Evolutionary conservation across 2,329 filamentous ascomycete species (phyloP).

Genomic region (Trichoderma sp.): DNA sequence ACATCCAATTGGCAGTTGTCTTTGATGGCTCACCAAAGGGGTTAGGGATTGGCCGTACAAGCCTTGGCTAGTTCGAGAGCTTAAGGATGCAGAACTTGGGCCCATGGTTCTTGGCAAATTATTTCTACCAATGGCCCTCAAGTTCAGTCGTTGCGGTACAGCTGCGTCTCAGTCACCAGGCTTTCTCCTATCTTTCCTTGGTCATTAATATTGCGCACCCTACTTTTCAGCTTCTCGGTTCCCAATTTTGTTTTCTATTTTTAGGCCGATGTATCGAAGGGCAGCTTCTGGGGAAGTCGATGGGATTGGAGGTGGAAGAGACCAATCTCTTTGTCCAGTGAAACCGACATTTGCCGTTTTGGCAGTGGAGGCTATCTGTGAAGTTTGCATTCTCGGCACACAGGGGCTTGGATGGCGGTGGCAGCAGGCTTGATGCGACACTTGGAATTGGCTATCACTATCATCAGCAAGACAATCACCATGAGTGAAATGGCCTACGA

Average conservation of each 20-base stretch:
- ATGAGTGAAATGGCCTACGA: not conserved
- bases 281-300: constrained; percentile 42
- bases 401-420: not conserved
- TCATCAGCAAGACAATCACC: not conserved
- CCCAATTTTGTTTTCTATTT: constrained; percentile 30
- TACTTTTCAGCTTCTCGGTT: constrained; percentile 25
- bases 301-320: not conserved
- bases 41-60: constrained; percentile 17
- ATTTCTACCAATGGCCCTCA: constrained; percentile 9
- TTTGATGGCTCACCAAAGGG: constrained; percentile 5
- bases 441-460: constrained; percentile 3
- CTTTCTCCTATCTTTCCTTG: constrained; percentile 37
- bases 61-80: constrained; percentile 22
- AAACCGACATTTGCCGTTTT: not conserved
- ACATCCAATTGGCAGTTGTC: constrained; percentile 26
- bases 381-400: not conserved
- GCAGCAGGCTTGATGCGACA: not conserved
- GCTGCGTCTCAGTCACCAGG: constrained; percentile 37
- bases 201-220: constrained; percentile 31
- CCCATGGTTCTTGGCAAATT: not conserved
- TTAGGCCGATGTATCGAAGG: constrained; percentile 34
- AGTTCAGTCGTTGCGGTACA: constrained; percentile 43
- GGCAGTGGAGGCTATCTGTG: not conserved
- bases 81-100: constrained; percentile 21
- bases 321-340: not conserved